These are phyloP conservation scores for Aeschynomene evenia DNA, from an alignment of 306 rosid genomes.

Conservation along the genomic window DNA sequence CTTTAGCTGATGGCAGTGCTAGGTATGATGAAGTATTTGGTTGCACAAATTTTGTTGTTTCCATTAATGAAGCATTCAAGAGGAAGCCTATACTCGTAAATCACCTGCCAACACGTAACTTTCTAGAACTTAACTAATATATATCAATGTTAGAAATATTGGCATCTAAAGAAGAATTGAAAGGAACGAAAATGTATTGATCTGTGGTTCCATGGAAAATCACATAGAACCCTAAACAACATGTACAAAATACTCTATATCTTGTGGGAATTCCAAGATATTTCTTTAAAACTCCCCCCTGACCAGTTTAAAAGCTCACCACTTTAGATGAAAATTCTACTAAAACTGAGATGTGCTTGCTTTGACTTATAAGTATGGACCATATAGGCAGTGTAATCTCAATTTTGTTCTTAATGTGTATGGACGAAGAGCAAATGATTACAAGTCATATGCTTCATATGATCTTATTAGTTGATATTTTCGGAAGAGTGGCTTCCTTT, in stretches of 20 bases:
- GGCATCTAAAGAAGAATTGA: too few relatives aligned
- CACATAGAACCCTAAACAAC: too few relatives aligned
- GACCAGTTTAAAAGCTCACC: background rate
- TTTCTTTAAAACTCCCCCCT: too few relatives aligned
- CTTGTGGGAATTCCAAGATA: too few relatives aligned
- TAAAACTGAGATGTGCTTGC: constrained; percentile 7
- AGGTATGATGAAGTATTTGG: constrained; percentile 54
- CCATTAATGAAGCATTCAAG: background rate
- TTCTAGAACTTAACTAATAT: constrained; percentile 7
- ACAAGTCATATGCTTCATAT: background rate
- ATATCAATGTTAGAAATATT: too few relatives aligned
- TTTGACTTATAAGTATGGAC: background rate
- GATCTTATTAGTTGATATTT: constrained; percentile 6
- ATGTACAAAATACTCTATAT: too few relatives aligned
- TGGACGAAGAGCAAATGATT: constrained; percentile 23
- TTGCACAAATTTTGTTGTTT: constrained; percentile 12
- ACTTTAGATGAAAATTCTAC: constrained; percentile 3
- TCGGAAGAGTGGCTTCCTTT: constrained; percentile 2
- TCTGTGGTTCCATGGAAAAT: too few relatives aligned
- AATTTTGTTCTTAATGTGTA: background rate
- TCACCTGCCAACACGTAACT: background rate
- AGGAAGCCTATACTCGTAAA: background rate
- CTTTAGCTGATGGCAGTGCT: constrained; percentile 39
- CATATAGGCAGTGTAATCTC: background rate
- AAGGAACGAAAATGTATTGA: too few relatives aligned